Percentiles rank a stretch among this genome's conserved stretches.
Conservation (phyloP, 805 yeast genomes). For the Nakazawaea ambrosiae region DNA sequence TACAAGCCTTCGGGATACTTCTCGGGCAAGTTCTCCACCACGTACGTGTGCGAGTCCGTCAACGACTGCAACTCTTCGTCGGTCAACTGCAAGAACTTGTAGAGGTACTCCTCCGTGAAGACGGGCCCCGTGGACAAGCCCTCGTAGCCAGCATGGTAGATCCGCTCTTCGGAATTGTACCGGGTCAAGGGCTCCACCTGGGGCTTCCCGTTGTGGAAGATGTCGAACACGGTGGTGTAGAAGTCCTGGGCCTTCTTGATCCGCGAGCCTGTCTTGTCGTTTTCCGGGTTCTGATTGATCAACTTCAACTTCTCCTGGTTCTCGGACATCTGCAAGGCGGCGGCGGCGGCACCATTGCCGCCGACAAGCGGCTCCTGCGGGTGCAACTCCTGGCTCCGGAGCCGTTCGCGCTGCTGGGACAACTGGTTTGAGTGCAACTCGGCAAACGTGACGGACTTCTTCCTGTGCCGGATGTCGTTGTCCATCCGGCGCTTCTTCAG, state of each 20-base stretch:
- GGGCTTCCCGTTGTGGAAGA: slow-evolving; percentile 31
- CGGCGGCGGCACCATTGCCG: not conserved
- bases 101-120: slow-evolving; percentile 47
- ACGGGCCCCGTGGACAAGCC: slow-evolving; percentile 28
- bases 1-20: slow-evolving; percentile 38
- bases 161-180: slow-evolving; percentile 39
- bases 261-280: slow-evolving; percentile 26
- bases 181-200: slow-evolving; percentile 30
- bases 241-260: slow-evolving; percentile 32
- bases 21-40: slow-evolving; percentile 40
- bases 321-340: slow-evolving; percentile 1
- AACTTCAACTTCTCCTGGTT: slow-evolving; percentile 15
- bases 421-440: slow-evolving; percentile 9
- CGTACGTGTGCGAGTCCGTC: slow-evolving; percentile 37
- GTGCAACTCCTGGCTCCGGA: too few relatives aligned
- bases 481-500: not conserved
- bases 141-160: slow-evolving; percentile 50
- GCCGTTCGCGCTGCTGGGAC: not conserved
- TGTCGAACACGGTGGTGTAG: slow-evolving; percentile 34
- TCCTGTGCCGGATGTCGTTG: not conserved
- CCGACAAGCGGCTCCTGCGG: too few relatives aligned
- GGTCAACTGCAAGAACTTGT: slow-evolving; percentile 39
- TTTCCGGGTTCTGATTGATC: slow-evolving; percentile 18
- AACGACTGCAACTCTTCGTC: slow-evolving; percentile 35
- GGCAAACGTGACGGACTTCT: slow-evolving; percentile 9